Conservation (phyloP, 2,329 filamentous ascomycete species). For the Xenoacremonium recifei region DNA sequence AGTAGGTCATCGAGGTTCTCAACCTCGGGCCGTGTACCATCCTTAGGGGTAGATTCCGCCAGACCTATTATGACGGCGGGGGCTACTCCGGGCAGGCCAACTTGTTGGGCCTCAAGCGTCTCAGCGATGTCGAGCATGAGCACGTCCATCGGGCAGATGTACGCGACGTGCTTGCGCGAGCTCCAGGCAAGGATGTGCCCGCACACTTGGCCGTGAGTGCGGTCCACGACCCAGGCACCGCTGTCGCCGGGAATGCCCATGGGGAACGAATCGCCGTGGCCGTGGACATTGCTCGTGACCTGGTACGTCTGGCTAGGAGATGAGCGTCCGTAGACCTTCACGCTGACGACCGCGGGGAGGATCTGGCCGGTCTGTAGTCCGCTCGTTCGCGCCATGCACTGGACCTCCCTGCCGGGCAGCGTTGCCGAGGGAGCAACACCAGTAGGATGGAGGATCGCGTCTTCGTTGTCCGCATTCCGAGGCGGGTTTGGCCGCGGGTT, state of each 20-base stretch:
- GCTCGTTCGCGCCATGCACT: constrained; percentile 85
- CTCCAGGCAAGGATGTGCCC: constrained; percentile 92
- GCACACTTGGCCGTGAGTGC: constrained; percentile 73
- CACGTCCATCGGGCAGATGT: constrained; percentile 94
- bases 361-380: constrained; percentile 80
- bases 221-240: constrained; percentile 89
- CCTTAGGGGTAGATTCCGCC: constrained; percentile 7
- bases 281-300: constrained; percentile 42
- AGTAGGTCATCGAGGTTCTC: constrained; percentile 28
- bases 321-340: constrained; percentile 82
- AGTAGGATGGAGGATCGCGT: constrained; percentile 48
- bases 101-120: constrained; percentile 66
- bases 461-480: constrained; percentile 23
- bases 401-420: constrained; percentile 75
- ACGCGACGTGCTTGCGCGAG: constrained; percentile 75
- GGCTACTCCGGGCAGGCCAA: constrained; percentile 67
- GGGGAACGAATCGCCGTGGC: constrained; percentile 28
- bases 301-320: constrained; percentile 75
- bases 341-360: constrained; percentile 72
- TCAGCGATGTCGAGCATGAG: constrained; percentile 81
- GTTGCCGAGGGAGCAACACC: constrained; percentile 57
- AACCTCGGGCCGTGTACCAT: constrained; percentile 5
- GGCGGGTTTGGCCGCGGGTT: constrained; percentile 9
- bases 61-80: constrained; percentile 34
- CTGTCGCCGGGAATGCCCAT: constrained; percentile 81